Evolutionary conservation across 2,329 filamentous ascomycete species (phyloP), one percentile per base, ranked within the genome.

Genomic region (Colletotrichum kahawae): DNA sequence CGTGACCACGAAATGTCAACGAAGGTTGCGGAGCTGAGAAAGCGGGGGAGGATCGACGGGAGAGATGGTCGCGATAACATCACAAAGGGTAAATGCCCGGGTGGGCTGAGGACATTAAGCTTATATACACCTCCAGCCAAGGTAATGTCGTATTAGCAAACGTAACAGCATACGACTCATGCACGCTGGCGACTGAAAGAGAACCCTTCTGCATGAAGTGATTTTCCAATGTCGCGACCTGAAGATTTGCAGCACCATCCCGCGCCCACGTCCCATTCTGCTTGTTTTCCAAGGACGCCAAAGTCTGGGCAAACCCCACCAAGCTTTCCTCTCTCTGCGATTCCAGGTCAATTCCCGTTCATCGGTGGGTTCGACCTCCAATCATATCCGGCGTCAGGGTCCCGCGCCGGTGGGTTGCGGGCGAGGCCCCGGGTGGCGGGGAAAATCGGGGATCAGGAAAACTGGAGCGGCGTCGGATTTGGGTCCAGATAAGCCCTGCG

Each of bases 221-320:
- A 43, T 56, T 62, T 57, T 70, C 38, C 18, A 21, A 76, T 62
- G 66, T 74, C 65, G 70, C 60, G 64, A 76, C 66, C 57, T 31
- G 31, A 59, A 76, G 33, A 27, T 51, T 64, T 69, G 70, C 70
- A 64, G 21, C 56, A 57, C 43, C 56, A 57, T 62, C 27, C 63
- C 43, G 62, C 72, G 62, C 38, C 54, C 13, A 56, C 31, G 56
- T 57, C 62, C 62, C 29, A 34, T 64, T 31, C 6, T 33, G 12
- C 18, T 34, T 31, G 21, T 51, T 48, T 69, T 48, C 57, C 57
- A 67, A 64, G 33, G 43, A 75, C 69, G 72, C 69, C 57, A 72
- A 67, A 67, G 69, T 64, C 72, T 75, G 62, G 72, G 72, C 72
- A 67, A 67, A 63, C 34, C 69, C 72, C 72, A 72, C 72, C 63